Conservation (phyloP, 1,284 basidiomycete genomes). For the Ustilago cynodontis region DNA sequence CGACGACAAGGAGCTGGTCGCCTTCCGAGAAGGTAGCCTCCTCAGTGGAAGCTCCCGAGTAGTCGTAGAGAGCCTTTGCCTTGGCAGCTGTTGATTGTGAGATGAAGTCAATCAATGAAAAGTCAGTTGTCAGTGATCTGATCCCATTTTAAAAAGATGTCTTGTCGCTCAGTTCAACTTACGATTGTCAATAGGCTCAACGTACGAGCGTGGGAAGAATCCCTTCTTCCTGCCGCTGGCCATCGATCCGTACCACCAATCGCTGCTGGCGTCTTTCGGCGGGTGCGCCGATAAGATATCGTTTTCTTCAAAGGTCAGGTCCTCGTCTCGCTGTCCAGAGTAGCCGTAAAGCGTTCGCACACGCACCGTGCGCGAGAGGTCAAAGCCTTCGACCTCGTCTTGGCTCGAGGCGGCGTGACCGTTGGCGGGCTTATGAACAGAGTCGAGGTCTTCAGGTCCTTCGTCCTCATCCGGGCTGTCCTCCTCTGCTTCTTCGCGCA, state of each 20-base stretch:
- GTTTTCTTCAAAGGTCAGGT: constrained; percentile 87
- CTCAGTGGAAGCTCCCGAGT: constrained; percentile 61
- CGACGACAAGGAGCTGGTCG: constrained; percentile 63
- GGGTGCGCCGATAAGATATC: constrained; percentile 74
- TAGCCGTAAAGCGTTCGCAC: constrained; percentile 78
- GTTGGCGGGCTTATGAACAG: constrained; percentile 20
- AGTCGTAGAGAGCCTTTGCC: constrained; percentile 68
- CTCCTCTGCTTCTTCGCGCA: constrained; percentile 76
- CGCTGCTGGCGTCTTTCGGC: constrained; percentile 47
- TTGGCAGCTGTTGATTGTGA: constrained; percentile 27
- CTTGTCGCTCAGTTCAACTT: constrained; percentile 13
- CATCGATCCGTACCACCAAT: constrained; percentile 92
- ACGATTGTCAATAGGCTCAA: constrained; percentile 54
- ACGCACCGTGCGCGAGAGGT: constrained; percentile 75
- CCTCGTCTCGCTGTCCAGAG: constrained; percentile 84
- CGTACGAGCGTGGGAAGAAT: constrained; percentile 90
- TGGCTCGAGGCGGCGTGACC: constrained; percentile 20
- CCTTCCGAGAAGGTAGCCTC: constrained; percentile 63
- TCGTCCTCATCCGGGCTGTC: constrained; percentile 69
- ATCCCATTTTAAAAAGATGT: not conserved
- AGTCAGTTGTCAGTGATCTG: constrained; percentile 6
- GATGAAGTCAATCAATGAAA: not conserved
- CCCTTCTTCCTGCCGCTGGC: constrained; percentile 80
- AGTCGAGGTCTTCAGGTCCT: constrained; percentile 44
- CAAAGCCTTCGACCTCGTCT: constrained; percentile 78